These are phyloP conservation scores for Alloteropsis angusta DNA, from an alignment of 202 grass and related monocot species.

Conservation along the genomic window DNA sequence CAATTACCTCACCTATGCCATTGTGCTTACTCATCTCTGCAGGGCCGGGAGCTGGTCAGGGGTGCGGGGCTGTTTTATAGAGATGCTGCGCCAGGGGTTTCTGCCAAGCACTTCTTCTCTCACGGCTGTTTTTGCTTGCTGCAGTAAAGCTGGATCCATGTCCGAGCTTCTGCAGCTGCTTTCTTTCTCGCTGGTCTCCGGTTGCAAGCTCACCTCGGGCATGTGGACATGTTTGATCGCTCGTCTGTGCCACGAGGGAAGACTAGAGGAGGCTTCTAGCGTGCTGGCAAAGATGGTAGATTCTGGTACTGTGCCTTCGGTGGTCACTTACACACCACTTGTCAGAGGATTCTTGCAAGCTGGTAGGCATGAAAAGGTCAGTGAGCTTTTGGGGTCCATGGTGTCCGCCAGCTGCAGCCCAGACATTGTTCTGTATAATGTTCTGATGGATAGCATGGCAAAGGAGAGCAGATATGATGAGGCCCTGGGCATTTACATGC, in stretches of 20 bases:
- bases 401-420: slow-evolving; percentile 41
- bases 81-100: slow-evolving; percentile 54
- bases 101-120: slow-evolving; percentile 30
- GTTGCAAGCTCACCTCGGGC: slow-evolving; percentile 25
- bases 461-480: slow-evolving; percentile 49
- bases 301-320: slow-evolving; percentile 39
- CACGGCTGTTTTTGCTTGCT: slow-evolving; percentile 44
- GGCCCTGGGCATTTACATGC: slow-evolving; percentile 43
- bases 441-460: slow-evolving; percentile 68
- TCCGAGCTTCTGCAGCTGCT: slow-evolving; percentile 53
- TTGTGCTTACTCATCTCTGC: slow-evolving; percentile 54
- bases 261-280: slow-evolving; percentile 39
- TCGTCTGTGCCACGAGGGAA: slow-evolving; percentile 38
- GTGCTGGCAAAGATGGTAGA: slow-evolving; percentile 48
- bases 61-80: slow-evolving; percentile 31
- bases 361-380: slow-evolving; percentile 39
- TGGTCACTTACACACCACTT: slow-evolving; percentile 69
- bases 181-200: slow-evolving; percentile 40
- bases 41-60: slow-evolving; percentile 45
- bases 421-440: slow-evolving; percentile 77
- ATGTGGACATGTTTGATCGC: slow-evolving; percentile 83
- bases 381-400: slow-evolving; percentile 49
- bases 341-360: slow-evolving; percentile 54
- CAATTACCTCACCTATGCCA: slow-evolving; percentile 81
- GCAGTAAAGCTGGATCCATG: slow-evolving; percentile 48